A percentile compares a stretch with the other conserved stretches of the same genome.
Evolutionary conservation across 139 green algal genomes (phyloP).

Genomic region (Chlorella vulgaris): DNA sequence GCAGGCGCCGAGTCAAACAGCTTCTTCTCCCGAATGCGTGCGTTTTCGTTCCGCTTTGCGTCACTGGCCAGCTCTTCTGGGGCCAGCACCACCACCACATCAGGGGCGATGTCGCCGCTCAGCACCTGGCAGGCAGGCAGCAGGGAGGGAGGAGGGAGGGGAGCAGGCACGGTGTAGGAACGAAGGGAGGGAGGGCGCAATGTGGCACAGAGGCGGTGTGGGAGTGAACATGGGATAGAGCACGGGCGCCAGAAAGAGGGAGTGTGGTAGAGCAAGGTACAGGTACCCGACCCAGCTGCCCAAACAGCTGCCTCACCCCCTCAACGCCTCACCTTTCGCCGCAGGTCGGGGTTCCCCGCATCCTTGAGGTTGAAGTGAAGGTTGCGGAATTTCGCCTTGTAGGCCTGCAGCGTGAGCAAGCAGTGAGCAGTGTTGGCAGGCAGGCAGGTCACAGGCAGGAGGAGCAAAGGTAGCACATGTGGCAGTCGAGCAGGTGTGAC

Average conservation of each 20-base stretch:
- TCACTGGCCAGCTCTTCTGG: conserved; percentile 93
- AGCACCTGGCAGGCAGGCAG: conserved; percentile 54
- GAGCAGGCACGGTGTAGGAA: background rate
- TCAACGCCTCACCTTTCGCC: conserved; percentile 47
- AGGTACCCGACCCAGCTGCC: no score
- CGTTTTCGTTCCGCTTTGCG: conserved; percentile 76
- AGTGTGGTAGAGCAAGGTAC: no score
- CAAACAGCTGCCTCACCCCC: no score
- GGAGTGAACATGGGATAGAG: background rate
- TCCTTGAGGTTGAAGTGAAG: conserved; percentile 98
- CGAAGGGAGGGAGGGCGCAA: no score
- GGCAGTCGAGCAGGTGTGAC: no score
- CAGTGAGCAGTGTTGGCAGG: background rate
- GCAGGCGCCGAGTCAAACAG: conserved; percentile 69
- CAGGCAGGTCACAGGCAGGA: background rate
- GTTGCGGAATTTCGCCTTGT: conserved; percentile 92
- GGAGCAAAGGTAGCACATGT: background rate
- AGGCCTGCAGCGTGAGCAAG: conserved; percentile 49
- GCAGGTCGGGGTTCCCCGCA: conserved; percentile 82
- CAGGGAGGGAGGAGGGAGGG: no score
- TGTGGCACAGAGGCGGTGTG: no score
- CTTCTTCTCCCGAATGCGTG: conserved; percentile 82
- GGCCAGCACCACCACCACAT: conserved; percentile 72
- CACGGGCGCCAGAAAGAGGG: no score
- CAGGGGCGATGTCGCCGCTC: conserved; percentile 43